These are phyloP conservation scores for Cyberlindnera misumaiensis DNA, from an alignment of 805 yeast species.

Conservation along the genomic window DNA sequence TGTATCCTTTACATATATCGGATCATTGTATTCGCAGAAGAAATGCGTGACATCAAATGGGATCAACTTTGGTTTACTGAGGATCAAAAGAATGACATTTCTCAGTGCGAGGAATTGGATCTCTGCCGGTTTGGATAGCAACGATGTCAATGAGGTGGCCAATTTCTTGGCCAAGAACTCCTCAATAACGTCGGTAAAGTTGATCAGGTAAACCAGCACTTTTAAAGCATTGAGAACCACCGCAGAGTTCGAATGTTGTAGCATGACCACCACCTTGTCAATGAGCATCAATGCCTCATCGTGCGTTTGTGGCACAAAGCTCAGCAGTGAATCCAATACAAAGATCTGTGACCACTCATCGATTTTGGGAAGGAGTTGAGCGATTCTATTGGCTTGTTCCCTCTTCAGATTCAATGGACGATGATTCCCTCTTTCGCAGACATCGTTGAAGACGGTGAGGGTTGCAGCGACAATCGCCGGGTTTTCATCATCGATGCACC, in stretches of 20 bases:
- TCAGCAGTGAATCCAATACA: slow-evolving; percentile 56
- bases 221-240: slow-evolving; percentile 76
- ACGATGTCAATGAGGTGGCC: slow-evolving; percentile 60
- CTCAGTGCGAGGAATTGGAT: slow-evolving; percentile 76
- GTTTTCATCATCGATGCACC: slow-evolving; percentile 47
- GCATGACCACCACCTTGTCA: slow-evolving; percentile 57
- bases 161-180: slow-evolving; percentile 53
- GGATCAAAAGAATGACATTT: slow-evolving; percentile 67
- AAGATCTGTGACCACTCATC: slow-evolving; percentile 67
- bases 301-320: slow-evolving; percentile 64
- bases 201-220: slow-evolving; percentile 61
- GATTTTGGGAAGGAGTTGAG: slow-evolving; percentile 24
- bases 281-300: slow-evolving; percentile 60
- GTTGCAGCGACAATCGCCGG: slow-evolving; percentile 66
- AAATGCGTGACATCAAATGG: slow-evolving; percentile 69
- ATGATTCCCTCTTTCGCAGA: slow-evolving; percentile 49
- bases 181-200: slow-evolving; percentile 57
- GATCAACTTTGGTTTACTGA: slow-evolving; percentile 56
- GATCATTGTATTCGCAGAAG: slow-evolving; percentile 79
- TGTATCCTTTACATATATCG: slow-evolving; percentile 82
- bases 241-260: slow-evolving; percentile 76
- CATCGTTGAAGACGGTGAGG: slow-evolving; percentile 55
- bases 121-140: slow-evolving; percentile 73
- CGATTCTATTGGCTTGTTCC: slow-evolving; percentile 36
- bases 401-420: slow-evolving; percentile 49